Evolutionary conservation across 805 yeast genomes (phyloP), one percentile per base, ranked within the genome.

Genomic region (Yamadazyma phyllophila): DNA sequence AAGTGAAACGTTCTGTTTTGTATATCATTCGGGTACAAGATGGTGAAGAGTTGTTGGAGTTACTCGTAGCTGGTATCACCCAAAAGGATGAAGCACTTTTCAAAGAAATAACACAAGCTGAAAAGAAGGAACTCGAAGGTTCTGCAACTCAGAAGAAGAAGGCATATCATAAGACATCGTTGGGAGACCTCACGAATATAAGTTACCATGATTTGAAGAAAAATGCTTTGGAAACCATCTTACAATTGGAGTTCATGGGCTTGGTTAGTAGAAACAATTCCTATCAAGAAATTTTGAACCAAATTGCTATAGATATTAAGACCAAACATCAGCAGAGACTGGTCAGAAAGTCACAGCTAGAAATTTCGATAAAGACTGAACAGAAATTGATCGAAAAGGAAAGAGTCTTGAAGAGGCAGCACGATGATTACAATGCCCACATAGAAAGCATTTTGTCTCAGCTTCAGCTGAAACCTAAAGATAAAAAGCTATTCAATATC

Each of bases 11-110:
- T 50, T 85, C 90, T 53, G 67, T 91, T n/a, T 66, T 85, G 12
- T 89, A 89, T 58, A 81, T 92, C 57, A 80, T 91, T 50, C 82
- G 90, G 52, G 87, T 94, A 5, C 97, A 94, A 68, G 78, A 79
- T 11, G 82, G 82, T 20, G 70, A 77, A 1, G 83, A 81, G 51
- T 72, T 92, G 38, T 76, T 84, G 44, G 92, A 86, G 41, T 65
- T 88, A 44, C 63, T 89, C 41, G 73, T 86, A 8, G 77, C 83
- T 3, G 85, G 85, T 2, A 88, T 87, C 26, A 70, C 73, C 31
- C 78, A 83, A 0, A 73, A 71, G 13, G 92, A 92, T 60, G 99
- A 94, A 60, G 63, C 69, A 5, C 71, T 65, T 42, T 90, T 85
- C 63, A 69, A 69, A 44, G 70, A 73, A 12, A 73, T 90, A 9